phyloP scores from a whole-genome alignment of 2,329 filamentous ascomycete genomes.

The Arthrinium phaeospermum region DNA sequence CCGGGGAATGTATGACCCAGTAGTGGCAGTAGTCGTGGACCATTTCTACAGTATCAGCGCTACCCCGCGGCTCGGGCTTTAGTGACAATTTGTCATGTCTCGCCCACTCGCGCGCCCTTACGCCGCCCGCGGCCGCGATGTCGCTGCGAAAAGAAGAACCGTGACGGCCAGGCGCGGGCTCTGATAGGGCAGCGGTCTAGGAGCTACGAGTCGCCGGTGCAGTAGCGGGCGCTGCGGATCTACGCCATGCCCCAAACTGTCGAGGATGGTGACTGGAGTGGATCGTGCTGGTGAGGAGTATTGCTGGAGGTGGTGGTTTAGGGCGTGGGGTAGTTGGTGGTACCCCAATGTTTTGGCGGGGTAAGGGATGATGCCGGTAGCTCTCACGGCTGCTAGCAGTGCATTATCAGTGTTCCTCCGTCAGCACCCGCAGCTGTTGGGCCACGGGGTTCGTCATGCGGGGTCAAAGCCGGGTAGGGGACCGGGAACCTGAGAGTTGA shows the following conservation, averaged over 20 bases:
- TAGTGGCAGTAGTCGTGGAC: neutral
- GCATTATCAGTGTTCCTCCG: neutral
- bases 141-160: constrained; percentile 15
- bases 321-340: neutral
- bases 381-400: neutral
- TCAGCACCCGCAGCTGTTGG: neutral
- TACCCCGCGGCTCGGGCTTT: constrained; percentile 5
- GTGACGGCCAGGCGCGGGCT: neutral
- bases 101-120: neutral
- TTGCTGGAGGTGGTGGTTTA: neutral
- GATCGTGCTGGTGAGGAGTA: neutral
- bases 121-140: neutral
- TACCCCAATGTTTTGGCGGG: constrained; percentile 1
- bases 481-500: neutral
- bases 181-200: neutral
- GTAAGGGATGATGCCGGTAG: neutral
- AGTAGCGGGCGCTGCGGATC: neutral
- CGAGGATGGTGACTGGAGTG: neutral
- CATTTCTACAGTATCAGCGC: neutral
- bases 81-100: constrained; percentile 5
- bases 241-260: neutral
- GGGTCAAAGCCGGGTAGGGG: neutral
- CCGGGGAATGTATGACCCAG: neutral
- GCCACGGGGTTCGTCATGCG: neutral
- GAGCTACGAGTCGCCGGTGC: neutral